These are phyloP conservation scores for Aspergillus sergii DNA, from an alignment of 2,329 filamentous ascomycete species.

Conservation along the genomic window DNA sequence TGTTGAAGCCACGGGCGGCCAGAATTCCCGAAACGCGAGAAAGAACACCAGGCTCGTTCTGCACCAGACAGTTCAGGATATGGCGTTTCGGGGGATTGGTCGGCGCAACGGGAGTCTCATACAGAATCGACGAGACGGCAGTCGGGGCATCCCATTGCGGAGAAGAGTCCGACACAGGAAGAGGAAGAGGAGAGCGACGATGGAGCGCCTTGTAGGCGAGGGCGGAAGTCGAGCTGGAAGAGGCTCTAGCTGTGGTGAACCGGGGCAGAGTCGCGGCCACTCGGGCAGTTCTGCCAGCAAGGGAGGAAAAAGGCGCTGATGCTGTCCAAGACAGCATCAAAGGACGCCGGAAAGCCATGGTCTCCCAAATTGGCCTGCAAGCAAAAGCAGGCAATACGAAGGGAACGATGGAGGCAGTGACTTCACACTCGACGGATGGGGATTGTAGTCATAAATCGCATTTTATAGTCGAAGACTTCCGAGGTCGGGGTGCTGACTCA, in stretches of 20 bases:
- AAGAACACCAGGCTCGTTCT: constrained; percentile 97
- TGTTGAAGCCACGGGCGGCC: constrained; percentile 96
- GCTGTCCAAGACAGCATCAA: constrained; percentile 36
- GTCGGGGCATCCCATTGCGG: constrained; percentile 86
- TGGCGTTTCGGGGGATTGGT: constrained; percentile 86
- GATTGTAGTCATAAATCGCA: constrained; percentile 22
- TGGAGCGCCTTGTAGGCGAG: constrained; percentile 97
- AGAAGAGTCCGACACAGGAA: constrained; percentile 73
- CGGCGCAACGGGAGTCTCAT: constrained; percentile 90
- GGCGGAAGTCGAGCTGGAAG: constrained; percentile 76
- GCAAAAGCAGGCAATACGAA: constrained; percentile 10
- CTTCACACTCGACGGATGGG: constrained; percentile 7
- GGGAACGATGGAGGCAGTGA: background rate
- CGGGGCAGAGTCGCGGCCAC: constrained; percentile 31
- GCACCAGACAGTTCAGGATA: constrained; percentile 95
- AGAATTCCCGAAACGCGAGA: constrained; percentile 96
- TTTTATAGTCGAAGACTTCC: constrained; percentile 28
- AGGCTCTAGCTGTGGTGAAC: constrained; percentile 35
- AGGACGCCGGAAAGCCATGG: constrained; percentile 44
- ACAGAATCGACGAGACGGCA: constrained; percentile 96
- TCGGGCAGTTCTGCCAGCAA: constrained; percentile 31
- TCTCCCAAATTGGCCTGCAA: constrained; percentile 21
- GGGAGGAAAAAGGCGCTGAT: constrained; percentile 32
- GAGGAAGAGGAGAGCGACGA: constrained; percentile 81
- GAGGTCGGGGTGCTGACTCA: constrained; percentile 44